phyloP scores from a whole-genome alignment of 1,284 basidiomycete species.

The Ustilago xerochloae region DNA sequence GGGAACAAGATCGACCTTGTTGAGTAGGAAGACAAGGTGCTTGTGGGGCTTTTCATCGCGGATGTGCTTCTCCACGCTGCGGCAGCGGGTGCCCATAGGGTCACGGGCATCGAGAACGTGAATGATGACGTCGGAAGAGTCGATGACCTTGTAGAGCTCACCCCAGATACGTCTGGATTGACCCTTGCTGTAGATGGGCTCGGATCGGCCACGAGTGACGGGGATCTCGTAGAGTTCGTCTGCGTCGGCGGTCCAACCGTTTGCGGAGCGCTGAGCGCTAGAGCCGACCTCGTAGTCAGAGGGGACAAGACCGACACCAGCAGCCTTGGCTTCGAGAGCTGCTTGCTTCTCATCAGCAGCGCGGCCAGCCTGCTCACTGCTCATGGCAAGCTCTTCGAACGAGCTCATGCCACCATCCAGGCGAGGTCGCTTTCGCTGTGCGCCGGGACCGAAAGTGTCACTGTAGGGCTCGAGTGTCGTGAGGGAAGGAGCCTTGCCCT shows the following conservation, averaged over 20 bases:
- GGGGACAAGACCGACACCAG: conserved; percentile 62
- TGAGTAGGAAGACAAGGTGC: conserved; percentile 94
- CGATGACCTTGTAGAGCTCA: conserved; percentile 98
- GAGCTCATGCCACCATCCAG: conserved; percentile 61
- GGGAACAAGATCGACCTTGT: conserved; percentile 98
- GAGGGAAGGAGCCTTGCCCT: conserved; percentile 61
- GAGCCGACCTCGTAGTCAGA: conserved; percentile 65
- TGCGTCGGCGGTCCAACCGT: conserved; percentile 52
- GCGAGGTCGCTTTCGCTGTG: conserved; percentile 66
- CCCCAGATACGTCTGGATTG: conserved; percentile 82
- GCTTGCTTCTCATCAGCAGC: conserved; percentile 57
- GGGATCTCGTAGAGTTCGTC: conserved; percentile 64
- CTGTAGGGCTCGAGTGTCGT: conserved; percentile 64
- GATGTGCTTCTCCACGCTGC: conserved; percentile 92
- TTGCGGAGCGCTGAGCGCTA: conserved; percentile 52
- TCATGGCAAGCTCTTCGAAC: conserved; percentile 64
- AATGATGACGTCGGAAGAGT: conserved; percentile 95
- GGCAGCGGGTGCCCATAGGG: conserved; percentile 95
- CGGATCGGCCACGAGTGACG: conserved; percentile 64
- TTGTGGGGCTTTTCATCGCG: conserved; percentile 97
- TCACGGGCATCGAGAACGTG: conserved; percentile 97
- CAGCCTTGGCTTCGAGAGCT: conserved; percentile 52
- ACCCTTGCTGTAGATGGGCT: conserved; percentile 67
- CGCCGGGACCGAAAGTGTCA: conserved; percentile 65
- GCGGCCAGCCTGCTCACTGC: conserved; percentile 49